Evolutionary conservation across 805 yeast genomes (phyloP), one percentile per base, ranked within the genome.

Genomic region (Naumovozyma baii): DNA sequence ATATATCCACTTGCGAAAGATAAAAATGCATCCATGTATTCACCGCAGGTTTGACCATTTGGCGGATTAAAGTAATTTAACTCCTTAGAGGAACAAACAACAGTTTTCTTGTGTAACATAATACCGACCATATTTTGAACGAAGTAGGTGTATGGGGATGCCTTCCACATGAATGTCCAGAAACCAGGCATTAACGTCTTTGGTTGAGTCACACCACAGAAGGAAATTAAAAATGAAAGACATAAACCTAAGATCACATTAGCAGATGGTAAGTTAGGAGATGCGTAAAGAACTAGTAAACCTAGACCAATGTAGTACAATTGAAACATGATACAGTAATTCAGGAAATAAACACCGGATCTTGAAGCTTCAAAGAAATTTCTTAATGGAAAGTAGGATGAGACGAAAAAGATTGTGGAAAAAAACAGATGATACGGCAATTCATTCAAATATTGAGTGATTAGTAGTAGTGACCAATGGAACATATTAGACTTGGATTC

Each of bases 321-420:
- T 51, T 63, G 76, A 64, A 73, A 78, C 43, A 65, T 61, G 44
- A 61, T 50, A 31, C 63, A 39, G 34, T 53, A 50, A 36, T 69
- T 50, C 66, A 73, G 66, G 57, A 60, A 66, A 37, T 71, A 59
- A n/a, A 69, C 78, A 48, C 78, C 80, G 4, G 76, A 67, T 13
- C 65, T 49, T n/a, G 56, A 47, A 7, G 49, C 51, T 19, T 54
- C 49, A 30, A 59, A 57, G 42, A 52, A 54, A 39, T 62, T 51
- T 34, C 54, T 50, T 18, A 52, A 39, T 30, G 73, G 68, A 54
- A 65, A 69, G 43, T 66, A 81, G 54, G 62, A 52, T 20, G 51
- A 45, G 52, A 62, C 41, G 43, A 59, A 67, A 25, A 48, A 45
- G 5, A 68, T 35, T 1, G 72, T 62, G 25, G 52, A 44, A 40